Evolutionary conservation across 768 basidiomycete genomes (phyloP).

Genomic region (Imleria badia): DNA sequence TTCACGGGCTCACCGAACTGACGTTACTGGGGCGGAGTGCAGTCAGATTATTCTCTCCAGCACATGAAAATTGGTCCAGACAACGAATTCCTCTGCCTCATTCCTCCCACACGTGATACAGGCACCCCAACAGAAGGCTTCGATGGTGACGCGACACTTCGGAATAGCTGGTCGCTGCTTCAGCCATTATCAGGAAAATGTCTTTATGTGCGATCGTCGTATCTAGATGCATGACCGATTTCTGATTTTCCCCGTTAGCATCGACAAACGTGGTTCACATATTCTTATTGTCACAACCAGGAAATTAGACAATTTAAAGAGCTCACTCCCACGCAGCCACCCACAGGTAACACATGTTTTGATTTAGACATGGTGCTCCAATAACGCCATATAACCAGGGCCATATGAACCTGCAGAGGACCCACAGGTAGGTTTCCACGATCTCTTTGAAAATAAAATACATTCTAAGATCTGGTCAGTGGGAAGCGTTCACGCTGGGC

Average conservation of each 20-base stretch:
- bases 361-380: conserved; percentile 23
- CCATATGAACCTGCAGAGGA: conserved; percentile 83
- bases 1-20: conserved; percentile 10
- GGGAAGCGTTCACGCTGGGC: conserved; percentile 78
- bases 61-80: conserved; percentile 71
- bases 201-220: conserved; percentile 69
- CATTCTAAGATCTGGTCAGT: conserved; percentile 41
- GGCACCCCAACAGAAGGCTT: conserved; percentile 50
- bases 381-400: conserved; percentile 42
- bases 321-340: conserved; percentile 59
- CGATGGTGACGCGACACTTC: conserved; percentile 61
- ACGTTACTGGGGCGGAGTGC: conserved; percentile 17
- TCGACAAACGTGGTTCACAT: conserved; percentile 95
- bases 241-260: conserved; percentile 50
- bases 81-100: conserved; percentile 74
- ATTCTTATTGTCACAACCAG: conserved; percentile 92
- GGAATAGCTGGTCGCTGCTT: conserved; percentile 79
- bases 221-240: conserved; percentile 25
- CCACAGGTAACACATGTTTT: conserved; percentile 52
- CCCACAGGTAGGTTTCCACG: conserved; percentile 56
- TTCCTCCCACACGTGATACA: conserved; percentile 59
- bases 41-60: conserved; percentile 55
- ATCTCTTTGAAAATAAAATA: conserved; percentile 23
- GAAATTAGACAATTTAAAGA: conserved; percentile 97
- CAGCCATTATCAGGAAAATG: conserved; percentile 78